Evolutionary conservation across 2,329 filamentous ascomycete species (phyloP), one percentile per base, ranked within the genome.

Genomic region (Monosporascus sp.): DNA sequence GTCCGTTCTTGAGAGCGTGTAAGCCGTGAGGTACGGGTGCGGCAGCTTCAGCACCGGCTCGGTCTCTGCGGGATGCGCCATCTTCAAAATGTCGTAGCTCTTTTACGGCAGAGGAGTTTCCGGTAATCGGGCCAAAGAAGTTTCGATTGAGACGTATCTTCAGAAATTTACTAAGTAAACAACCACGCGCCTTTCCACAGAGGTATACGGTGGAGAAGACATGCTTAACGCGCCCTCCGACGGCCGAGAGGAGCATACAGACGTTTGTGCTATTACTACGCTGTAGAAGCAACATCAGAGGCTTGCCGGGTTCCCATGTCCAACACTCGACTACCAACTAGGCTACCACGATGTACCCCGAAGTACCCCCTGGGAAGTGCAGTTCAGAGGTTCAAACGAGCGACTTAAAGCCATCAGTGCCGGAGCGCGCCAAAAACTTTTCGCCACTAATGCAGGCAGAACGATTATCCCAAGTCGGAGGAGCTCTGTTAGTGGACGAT

Each of bases 1-100:
- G n/a, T 57, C 57, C n/a, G 65, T 64, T 55, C 69, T 71, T 50
- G 68, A 65, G 43, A 78, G 60, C 8, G 67, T 61, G 64, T 78
- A 79, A 50, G 76, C 71, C 38, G 73, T 73, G 41, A 72, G 70
- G 64, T 78, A 78, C 2, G 77, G 77, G 58, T 79, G 74, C 51
- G 77, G 77, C 37, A 79, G 75, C 68, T 74, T 75, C 60, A 79
- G 62, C 52, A 77, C 61, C 22, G 68, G 70, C 59, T 77, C 72
- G 52, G 68, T 62, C 8, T 61, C 50, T 43, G 60, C 50, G 44
- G 60, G 56, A 41, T 60, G 43, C 22, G 56, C 48, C 35, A 61
- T 54, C 64, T 67, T 68, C 51, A 49, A 53, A 53, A 45, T 22
- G 49, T 39, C 22, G n/a, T 18, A 43, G 36, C 27, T 47, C 24